Evolutionary conservation across 768 basidiomycete genomes (phyloP).

Genomic region (Coprinopsis marcescibilis): DNA sequence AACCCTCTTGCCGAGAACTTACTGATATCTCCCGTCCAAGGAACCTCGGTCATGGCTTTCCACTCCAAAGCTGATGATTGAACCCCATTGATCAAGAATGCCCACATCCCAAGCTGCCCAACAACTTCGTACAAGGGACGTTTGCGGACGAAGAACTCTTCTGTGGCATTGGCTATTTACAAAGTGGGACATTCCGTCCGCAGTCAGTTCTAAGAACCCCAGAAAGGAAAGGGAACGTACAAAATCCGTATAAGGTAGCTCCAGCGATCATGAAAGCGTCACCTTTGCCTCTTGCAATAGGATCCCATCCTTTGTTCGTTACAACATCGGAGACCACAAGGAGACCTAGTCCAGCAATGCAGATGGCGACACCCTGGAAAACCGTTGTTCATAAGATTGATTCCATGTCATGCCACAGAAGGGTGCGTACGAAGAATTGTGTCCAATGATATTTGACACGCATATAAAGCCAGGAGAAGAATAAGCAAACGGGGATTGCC

Average conservation of each 20-base stretch:
- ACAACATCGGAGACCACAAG: slow-evolving; percentile 76
- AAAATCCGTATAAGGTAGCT: slow-evolving; percentile 81
- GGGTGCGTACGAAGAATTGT: slow-evolving; percentile 56
- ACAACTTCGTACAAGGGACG: slow-evolving; percentile 84
- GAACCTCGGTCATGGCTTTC: slow-evolving; percentile 52
- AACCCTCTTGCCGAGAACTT: slow-evolving; percentile 19
- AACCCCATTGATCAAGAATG: slow-evolving; percentile 70
- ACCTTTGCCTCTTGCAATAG: slow-evolving; percentile 64
- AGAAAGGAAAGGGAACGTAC: slow-evolving; percentile 36
- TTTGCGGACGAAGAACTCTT: slow-evolving; percentile 79
- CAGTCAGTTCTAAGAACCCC: background rate
- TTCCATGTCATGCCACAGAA: too few relatives aligned
- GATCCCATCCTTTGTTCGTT: slow-evolving; percentile 69
- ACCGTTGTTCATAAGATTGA: too few relatives aligned
- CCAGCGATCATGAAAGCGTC: slow-evolving; percentile 86
- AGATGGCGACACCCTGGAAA: slow-evolving; percentile 63
- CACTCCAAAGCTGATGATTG: slow-evolving; percentile 77
- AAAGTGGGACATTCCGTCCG: background rate
- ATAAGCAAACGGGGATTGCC: slow-evolving; percentile 85
- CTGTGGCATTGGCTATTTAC: slow-evolving; percentile 74
- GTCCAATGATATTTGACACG: slow-evolving; percentile 78
- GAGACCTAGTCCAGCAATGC: slow-evolving; percentile 69
- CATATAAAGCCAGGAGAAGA: slow-evolving; percentile 82
- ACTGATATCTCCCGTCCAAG: slow-evolving; percentile 74
- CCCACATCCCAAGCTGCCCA: slow-evolving; percentile 84